Base-by-base conservation (phyloP, 2,329 filamentous ascomycete species). In the Cylindrodendrum hubeiense region DNA sequence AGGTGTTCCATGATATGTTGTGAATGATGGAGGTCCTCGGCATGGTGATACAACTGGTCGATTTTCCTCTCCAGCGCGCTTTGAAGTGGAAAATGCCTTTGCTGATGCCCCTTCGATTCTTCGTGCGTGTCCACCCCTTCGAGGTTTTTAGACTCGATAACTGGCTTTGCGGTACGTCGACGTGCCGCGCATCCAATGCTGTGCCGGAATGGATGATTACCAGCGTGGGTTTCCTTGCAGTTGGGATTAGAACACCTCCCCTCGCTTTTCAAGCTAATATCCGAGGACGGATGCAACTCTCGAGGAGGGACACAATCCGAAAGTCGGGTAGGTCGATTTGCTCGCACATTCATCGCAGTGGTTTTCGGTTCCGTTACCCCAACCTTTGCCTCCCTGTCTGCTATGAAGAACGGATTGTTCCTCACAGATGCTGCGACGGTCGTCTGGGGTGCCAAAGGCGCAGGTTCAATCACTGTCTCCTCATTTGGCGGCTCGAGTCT, bases 1-100 rank as follows among this genome's bases (percentile, higher is more conserved):
- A 81, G 68, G 47, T 80, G 77, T 47, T 79, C 76, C 47, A 77
- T 69, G 60, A 78, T 78, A 63, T 81, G 79, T 30, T 76, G 73
- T 19, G 75, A 68, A 50, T 72, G 72, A 54, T 79, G 74, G 5
- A 82, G 73, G 24, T 78, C 76, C 41, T 79, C 67, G 8, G 77
- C 75, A 65, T 80, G 76, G 3, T 76, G 75, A 54, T 78, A 76
- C 2, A 79, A 66, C 43, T 73, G 67, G 53, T 77, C 72, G 47
- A 80, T 75, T 43, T 75, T 73, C 58, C 70, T 60, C 33, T 73
- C 62, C n/a, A 75, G 24, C 5, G 57, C 64, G 37, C 57, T 62
- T 13, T 55, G 50, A 13, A 60, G 54, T 33, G 62, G 22, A 37
- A 58, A 60, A 15, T 67, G 50, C 8, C 22, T 59, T 39, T 17